Evolutionary conservation across 805 yeast species (phyloP).

Genomic region (Saturnispora halmiae): DNA sequence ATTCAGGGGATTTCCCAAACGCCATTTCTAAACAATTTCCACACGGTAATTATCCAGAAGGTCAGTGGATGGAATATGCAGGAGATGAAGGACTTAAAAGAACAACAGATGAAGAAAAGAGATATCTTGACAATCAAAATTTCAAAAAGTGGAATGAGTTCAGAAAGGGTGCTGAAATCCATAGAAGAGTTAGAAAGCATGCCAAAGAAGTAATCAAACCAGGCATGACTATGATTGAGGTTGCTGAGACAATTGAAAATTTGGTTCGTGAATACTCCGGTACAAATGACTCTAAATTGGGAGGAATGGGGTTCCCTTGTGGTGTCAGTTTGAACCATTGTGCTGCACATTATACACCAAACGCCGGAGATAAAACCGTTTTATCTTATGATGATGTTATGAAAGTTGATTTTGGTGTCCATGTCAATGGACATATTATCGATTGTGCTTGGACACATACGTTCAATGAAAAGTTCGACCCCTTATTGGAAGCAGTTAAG

Average conservation of each 20-base stretch:
- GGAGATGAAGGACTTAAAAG: slow-evolving; percentile 57
- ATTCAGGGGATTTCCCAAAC: slow-evolving; percentile 33
- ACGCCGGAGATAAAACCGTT: slow-evolving; percentile 82
- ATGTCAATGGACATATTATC: slow-evolving; percentile 85
- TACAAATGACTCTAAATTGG: slow-evolving; percentile 51
- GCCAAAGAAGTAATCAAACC: slow-evolving; percentile 71
- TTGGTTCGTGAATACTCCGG: slow-evolving; percentile 63
- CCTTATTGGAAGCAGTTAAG: slow-evolving; percentile 70
- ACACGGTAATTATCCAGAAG: slow-evolving; percentile 71
- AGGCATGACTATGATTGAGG: slow-evolving; percentile 85
- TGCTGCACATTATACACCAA: slow-evolving; percentile 98
- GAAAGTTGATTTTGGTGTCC: slow-evolving; percentile 97
- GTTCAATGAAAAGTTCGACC: slow-evolving; percentile 76
- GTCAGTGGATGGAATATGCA: slow-evolving; percentile 75
- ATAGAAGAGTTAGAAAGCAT: slow-evolving; percentile 78
- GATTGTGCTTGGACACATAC: slow-evolving; percentile 94
- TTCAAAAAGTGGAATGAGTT: slow-evolving; percentile 71
- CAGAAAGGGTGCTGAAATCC: slow-evolving; percentile 94
- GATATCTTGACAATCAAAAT: slow-evolving; percentile 63
- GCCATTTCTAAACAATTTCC: slow-evolving; percentile 63
- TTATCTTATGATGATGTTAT: slow-evolving; percentile 82
- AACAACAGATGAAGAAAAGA: slow-evolving; percentile 76
- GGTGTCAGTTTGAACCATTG: slow-evolving; percentile 88
- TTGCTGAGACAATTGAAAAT: slow-evolving; percentile 84
- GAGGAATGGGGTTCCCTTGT: slow-evolving; percentile 98